A percentile compares a stretch with the other conserved stretches of the same genome.
Evolutionary conservation across 2,329 filamentous ascomycete species (phyloP).

Genomic region (Cercospora brassicicola): DNA sequence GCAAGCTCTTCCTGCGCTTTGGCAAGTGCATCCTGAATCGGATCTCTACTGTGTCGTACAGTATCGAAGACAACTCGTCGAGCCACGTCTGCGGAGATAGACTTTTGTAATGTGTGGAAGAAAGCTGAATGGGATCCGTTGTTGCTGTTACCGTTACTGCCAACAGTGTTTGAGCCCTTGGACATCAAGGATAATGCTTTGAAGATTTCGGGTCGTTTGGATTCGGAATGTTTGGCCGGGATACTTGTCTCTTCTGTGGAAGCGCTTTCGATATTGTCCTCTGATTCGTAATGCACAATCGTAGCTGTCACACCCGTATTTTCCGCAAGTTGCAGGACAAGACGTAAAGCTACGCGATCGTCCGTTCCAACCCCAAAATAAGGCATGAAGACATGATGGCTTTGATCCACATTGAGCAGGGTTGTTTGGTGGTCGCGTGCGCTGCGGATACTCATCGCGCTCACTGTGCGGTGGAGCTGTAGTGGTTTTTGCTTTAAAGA

Average conservation of each 20-base stretch:
- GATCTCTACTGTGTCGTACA: constrained; percentile 41
- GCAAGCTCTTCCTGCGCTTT: constrained; percentile 61
- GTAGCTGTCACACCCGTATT: constrained; percentile 78
- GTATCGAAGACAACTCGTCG: constrained; percentile 61
- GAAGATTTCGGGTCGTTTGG: constrained; percentile 17
- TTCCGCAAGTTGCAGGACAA: constrained; percentile 80
- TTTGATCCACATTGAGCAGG: constrained; percentile 63
- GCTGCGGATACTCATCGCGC: constrained; percentile 61
- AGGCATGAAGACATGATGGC: constrained; percentile 81
- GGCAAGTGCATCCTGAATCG: constrained; percentile 52
- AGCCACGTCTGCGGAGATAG: constrained; percentile 53
- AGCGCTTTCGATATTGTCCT: constrained; percentile 13
- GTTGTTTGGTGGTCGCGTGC: constrained; percentile 56
- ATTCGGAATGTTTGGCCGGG: constrained; percentile 17
- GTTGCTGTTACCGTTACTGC: constrained; percentile 25
- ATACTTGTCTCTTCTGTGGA: constrained; percentile 19
- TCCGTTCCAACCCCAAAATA: constrained; percentile 78
- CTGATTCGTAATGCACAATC: constrained; percentile 60
- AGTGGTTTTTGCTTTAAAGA: constrained; percentile 37
- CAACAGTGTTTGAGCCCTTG: neutral
- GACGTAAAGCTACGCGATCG: constrained; percentile 73
- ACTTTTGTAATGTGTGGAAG: constrained; percentile 59
- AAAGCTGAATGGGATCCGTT: constrained; percentile 50
- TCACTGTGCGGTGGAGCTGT: constrained; percentile 52
- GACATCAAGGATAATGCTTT: constrained; percentile 8